phyloP scores from a whole-genome alignment of 1,139 yeast genomes.

The Yarrowia galli region DNA sequence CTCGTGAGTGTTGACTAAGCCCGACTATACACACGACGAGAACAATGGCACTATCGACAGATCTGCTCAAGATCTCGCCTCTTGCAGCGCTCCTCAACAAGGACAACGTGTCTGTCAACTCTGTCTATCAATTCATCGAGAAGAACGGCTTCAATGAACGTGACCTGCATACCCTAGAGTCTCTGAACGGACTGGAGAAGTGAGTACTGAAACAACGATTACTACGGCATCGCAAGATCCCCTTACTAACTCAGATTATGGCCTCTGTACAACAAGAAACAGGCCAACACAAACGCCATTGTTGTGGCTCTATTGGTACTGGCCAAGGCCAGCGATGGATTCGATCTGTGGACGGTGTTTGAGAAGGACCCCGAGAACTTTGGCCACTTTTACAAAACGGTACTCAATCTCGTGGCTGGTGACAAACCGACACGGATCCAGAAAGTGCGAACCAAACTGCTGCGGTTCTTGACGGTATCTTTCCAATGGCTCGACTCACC shows the following conservation, averaged over 20 bases:
- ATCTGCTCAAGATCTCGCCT: conserved; percentile 32
- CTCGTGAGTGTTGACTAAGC: conserved; percentile 6
- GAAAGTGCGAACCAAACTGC: conserved; percentile 40
- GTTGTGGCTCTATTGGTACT: conserved; percentile 20
- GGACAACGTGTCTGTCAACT: conserved; percentile 9
- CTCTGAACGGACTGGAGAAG: conserved; percentile 31
- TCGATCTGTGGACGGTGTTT: conserved; percentile 40
- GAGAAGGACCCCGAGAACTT: conserved; percentile 45
- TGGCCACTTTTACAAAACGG: conserved; percentile 44
- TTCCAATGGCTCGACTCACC: conserved; percentile 46
- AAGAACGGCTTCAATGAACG: conserved; percentile 35
- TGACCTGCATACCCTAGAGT: conserved; percentile 34
- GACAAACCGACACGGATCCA: conserved; percentile 35
- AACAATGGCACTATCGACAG: conserved; percentile 15
- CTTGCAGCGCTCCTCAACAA: conserved; percentile 25
- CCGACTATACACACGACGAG: neutral
- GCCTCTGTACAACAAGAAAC: conserved; percentile 18
- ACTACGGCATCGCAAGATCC: neutral
- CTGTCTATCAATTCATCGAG: conserved; percentile 26
- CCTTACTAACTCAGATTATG: conserved; percentile 26
- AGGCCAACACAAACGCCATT: conserved; percentile 15
- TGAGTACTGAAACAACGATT: neutral
- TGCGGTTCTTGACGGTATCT: conserved; percentile 46
- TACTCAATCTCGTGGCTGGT: conserved; percentile 46
- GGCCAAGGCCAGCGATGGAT: conserved; percentile 16